Conservation (phyloP, 306 rosid genomes). For the Crotalaria pallida region DNA sequence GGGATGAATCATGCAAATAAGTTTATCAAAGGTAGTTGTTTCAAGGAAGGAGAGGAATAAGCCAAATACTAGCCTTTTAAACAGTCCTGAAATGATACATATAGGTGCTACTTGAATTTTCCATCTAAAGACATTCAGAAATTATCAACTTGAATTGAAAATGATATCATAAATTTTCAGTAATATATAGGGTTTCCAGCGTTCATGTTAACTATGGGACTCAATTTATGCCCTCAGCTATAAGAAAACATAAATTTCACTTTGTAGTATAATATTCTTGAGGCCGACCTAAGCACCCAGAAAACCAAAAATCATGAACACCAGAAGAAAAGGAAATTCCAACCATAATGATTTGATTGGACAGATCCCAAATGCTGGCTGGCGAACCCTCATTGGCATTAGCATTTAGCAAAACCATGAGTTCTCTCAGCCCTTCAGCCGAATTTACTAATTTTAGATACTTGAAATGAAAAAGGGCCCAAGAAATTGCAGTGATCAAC, state of each 20-base stretch:
- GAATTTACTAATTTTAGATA: background rate
- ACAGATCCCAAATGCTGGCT: background rate
- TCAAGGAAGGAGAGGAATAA: background rate
- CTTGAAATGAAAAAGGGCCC: conserved; percentile 20
- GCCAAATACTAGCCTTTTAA: background rate
- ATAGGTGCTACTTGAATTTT: background rate
- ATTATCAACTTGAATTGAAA: background rate
- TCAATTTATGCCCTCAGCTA: conserved; percentile 1
- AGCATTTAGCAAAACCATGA: conserved; percentile 24
- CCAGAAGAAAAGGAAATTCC: conserved; percentile 11
- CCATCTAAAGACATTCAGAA: background rate
- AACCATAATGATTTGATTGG: conserved; percentile 6
- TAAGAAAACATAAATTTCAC: conserved; percentile 6
- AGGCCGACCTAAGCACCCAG: background rate
- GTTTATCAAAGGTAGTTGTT: background rate
- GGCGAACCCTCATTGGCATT: conserved; percentile 17
- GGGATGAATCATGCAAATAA: too few relatives aligned
- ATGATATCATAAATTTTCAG: background rate
- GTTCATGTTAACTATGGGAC: background rate
- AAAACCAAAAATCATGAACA: conserved; percentile 9
- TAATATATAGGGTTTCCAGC: background rate
- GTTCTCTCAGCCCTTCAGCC: conserved; percentile 16
- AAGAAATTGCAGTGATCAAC: conserved; percentile 27
- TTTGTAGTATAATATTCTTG: background rate
- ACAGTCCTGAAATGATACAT: background rate